Evolutionary conservation across 768 basidiomycete genomes (phyloP).

Genomic region (Austroboletus festivus): DNA sequence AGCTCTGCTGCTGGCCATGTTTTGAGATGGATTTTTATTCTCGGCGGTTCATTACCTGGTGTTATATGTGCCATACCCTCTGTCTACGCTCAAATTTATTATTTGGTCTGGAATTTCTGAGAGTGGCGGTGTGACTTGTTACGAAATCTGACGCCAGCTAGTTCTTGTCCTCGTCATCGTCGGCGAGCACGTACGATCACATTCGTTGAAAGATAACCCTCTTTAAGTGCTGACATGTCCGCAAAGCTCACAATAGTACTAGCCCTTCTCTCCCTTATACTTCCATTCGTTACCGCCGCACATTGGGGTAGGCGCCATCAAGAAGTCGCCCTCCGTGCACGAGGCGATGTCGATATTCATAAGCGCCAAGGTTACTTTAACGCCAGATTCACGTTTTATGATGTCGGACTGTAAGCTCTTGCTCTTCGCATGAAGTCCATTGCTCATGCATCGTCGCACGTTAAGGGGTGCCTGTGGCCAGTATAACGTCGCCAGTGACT

Average conservation of each 20-base stretch:
- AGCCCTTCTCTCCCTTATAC: conserved; percentile 33
- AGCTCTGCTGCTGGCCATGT: conserved; percentile 3
- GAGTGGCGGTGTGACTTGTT: conserved; percentile 9
- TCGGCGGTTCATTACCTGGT: conserved; percentile 9
- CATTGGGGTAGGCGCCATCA: conserved; percentile 40
- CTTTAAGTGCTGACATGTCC: conserved; percentile 17
- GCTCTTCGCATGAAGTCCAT: neutral
- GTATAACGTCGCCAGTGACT: conserved; percentile 38
- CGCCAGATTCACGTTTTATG: conserved; percentile 55
- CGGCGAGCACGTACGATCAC: conserved; percentile 4
- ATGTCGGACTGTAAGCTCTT: conserved; percentile 46
- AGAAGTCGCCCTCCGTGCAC: conserved; percentile 47
- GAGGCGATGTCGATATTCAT: conserved; percentile 38
- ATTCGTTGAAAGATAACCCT: conserved; percentile 27
- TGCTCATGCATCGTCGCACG: conserved; percentile 7
- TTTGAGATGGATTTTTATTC: conserved; percentile 6
- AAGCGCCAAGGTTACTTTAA: conserved; percentile 34
- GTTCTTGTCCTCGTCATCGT: neutral
- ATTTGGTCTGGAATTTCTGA: neutral
- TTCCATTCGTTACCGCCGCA: conserved; percentile 35
- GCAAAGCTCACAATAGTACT: conserved; percentile 27
- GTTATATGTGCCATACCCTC: conserved; percentile 18
- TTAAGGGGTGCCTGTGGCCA: conserved; percentile 57
- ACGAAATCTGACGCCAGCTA: neutral
- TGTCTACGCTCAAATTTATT: conserved; percentile 1